These are phyloP conservation scores for Blumeria hordei DNA, from an alignment of 2,329 filamentous ascomycete species.

Conservation along the genomic window DNA sequence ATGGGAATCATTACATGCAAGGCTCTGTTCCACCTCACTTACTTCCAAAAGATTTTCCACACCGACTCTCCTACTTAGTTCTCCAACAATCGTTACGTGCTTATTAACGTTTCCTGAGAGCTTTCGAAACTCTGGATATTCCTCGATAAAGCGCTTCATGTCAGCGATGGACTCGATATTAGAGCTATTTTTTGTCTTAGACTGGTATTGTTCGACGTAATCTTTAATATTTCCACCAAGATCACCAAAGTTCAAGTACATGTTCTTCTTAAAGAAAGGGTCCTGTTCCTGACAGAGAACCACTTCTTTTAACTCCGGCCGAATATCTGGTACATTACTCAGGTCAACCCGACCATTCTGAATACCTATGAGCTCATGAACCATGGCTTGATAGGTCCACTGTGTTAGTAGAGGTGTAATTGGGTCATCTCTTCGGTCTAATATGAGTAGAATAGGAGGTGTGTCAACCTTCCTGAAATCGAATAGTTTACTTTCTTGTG, in stretches of 20 bases:
- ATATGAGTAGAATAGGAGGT: conserved; percentile 67
- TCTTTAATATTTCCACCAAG: conserved; percentile 92
- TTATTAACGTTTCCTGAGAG: conserved; percentile 96
- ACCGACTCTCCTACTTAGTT: conserved; percentile 70
- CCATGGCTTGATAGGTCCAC: conserved; percentile 99
- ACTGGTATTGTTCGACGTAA: conserved; percentile 94
- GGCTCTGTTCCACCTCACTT: conserved; percentile 85
- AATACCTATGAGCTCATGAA: conserved; percentile 85
- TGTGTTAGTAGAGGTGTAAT: conserved; percentile 86
- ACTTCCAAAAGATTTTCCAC: conserved; percentile 80
- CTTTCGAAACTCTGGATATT: conserved; percentile 94
- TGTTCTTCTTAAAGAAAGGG: conserved; percentile 96
- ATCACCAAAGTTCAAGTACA: conserved; percentile 95
- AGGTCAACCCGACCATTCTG: conserved; percentile 86
- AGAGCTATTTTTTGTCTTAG: conserved; percentile 85
- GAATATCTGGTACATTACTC: conserved; percentile 57
- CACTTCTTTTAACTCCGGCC: conserved; percentile 76
- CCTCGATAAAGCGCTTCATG: conserved; percentile 98
- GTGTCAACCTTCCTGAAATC: conserved; percentile 92
- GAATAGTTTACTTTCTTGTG: conserved; percentile 88
- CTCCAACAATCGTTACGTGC: conserved; percentile 85
- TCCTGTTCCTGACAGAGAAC: conserved; percentile 93
- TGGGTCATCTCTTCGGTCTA: conserved; percentile 83
- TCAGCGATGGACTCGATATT: conserved; percentile 93
- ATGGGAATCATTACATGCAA: conserved; percentile 94